Conservation (phyloP, 2,329 filamentous ascomycete genomes). For the Chlorencoelia australis region DNA sequence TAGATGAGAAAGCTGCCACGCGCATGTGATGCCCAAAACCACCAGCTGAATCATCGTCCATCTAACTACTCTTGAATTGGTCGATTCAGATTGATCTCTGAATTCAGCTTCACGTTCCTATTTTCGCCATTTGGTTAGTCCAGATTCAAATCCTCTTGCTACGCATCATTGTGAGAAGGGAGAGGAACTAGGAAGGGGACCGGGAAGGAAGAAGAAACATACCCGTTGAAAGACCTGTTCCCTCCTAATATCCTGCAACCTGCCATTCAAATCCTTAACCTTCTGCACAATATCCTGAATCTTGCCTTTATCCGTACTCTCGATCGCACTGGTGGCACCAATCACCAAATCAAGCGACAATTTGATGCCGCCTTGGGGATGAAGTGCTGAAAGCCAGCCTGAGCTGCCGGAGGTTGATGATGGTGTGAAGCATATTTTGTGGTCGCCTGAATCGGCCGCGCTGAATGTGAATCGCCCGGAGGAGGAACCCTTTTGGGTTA, state of each 20-base stretch:
- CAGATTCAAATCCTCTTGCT: too few species aligned
- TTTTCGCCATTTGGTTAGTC: constrained; percentile 3
- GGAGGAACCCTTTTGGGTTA: constrained; percentile 68
- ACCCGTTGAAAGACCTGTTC: constrained; percentile 97
- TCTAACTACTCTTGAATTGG: constrained; percentile 81
- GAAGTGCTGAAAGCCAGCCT: constrained; percentile 60
- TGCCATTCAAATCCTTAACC: constrained; percentile 78
- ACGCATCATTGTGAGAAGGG: too few species aligned
- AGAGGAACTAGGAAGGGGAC: neutral
- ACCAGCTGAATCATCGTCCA: constrained; percentile 89
- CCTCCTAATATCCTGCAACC: constrained; percentile 77
- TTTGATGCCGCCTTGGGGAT: constrained; percentile 66
- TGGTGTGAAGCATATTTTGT: constrained; percentile 90
- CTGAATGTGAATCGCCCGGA: constrained; percentile 90
- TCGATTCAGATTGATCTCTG: constrained; percentile 90
- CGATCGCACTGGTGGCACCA: constrained; percentile 87
- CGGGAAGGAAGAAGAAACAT: constrained; percentile 23
- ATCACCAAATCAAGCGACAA: constrained; percentile 85
- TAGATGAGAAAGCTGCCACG: constrained; percentile 94
- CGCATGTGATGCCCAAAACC: constrained; percentile 77
- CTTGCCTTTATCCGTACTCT: constrained; percentile 88
- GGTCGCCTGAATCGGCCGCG: constrained; percentile 87
- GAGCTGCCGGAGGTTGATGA: constrained; percentile 58
- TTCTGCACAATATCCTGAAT: constrained; percentile 81
- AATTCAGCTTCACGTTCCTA: constrained; percentile 97